Evolutionary conservation across 257 asterid genomes (phyloP).

Genomic region (Ehretia macrophylla): DNA sequence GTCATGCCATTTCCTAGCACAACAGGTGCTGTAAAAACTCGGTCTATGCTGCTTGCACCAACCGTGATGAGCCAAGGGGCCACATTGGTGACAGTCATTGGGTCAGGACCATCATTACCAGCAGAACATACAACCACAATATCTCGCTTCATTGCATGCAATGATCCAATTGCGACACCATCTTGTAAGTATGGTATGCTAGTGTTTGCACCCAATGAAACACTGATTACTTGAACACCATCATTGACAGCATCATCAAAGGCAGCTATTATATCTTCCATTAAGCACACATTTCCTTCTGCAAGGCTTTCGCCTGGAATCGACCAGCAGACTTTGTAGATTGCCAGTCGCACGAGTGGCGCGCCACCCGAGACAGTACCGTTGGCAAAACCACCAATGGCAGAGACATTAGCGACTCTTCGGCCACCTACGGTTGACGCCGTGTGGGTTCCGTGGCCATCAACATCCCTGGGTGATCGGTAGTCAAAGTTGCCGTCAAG

Average conservation of each 20-base stretch:
- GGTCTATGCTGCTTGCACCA: conserved; percentile 39
- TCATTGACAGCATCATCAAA: conserved; percentile 47
- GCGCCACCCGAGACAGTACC: conserved; percentile 50
- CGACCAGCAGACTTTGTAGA: conserved; percentile 44
- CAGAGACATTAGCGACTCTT: conserved; percentile 25
- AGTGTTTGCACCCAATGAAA: conserved; percentile 24
- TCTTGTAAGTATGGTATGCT: conserved; percentile 11
- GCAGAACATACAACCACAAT: conserved; percentile 40
- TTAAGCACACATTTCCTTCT: conserved; percentile 20
- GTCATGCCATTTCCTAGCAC: conserved; percentile 30
- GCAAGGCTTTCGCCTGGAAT: conserved; percentile 7
- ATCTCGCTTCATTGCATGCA: conserved; percentile 24
- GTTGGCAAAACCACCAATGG: conserved; percentile 31
- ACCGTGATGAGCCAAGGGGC: conserved; percentile 48
- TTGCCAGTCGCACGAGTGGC: conserved; percentile 32
- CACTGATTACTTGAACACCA: conserved; percentile 36
- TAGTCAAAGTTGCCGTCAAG: conserved; percentile 23
- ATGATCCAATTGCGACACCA: conserved; percentile 30
- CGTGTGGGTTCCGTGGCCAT: conserved; percentile 50
- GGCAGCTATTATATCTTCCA: conserved; percentile 33
- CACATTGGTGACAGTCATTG: conserved; percentile 23
- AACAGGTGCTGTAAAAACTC: conserved; percentile 23
- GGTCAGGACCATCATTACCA: conserved; percentile 29
- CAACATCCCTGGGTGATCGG: conserved; percentile 28
- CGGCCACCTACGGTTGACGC: conserved; percentile 43